Conservation (phyloP, 2,329 filamentous ascomycete species). For the Pleurostoma richardsiae region DNA sequence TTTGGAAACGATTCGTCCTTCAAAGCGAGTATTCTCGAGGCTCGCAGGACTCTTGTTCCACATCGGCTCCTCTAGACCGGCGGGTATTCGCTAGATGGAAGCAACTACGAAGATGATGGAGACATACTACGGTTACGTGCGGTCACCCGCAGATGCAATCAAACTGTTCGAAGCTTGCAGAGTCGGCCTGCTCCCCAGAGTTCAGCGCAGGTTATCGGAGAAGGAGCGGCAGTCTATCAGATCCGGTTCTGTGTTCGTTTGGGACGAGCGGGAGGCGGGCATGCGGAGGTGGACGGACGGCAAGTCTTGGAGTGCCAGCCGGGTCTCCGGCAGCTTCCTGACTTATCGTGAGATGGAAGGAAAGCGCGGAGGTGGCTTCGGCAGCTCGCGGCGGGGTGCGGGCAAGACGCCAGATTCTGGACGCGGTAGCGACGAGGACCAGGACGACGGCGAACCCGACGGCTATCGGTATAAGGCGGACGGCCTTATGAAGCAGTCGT, state of each 20-base stretch:
- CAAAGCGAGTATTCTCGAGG: too few species aligned
- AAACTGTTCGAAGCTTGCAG: constrained; percentile 97
- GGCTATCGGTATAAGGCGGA: constrained; percentile 94
- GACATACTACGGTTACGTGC: constrained; percentile 91
- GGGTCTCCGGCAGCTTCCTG: constrained; percentile 94
- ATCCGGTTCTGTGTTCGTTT: constrained; percentile 98
- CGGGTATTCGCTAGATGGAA: too few species aligned
- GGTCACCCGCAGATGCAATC: constrained; percentile 94
- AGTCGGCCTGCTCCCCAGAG: constrained; percentile 80
- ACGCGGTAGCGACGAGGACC: constrained; percentile 78
- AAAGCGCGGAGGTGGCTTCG: constrained; percentile 80
- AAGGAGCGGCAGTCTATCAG: constrained; percentile 96
- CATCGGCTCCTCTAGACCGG: too few species aligned
- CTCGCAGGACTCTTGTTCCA: too few species aligned
- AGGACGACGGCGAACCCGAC: constrained; percentile 78
- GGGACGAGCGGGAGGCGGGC: constrained; percentile 96
- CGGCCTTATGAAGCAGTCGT: constrained; percentile 98
- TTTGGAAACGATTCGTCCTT: too few species aligned
- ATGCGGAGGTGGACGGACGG: constrained; percentile 99
- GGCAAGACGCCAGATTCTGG: constrained; percentile 82
- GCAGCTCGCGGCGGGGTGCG: constrained; percentile 47
- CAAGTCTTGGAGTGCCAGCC: constrained; percentile 97
- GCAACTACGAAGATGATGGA: constrained; percentile 62
- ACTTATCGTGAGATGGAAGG: constrained; percentile 99
- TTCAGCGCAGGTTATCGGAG: constrained; percentile 89